These are phyloP conservation scores for Ulvella scutata DNA, from an alignment of 139 green algal genomes.

Conservation along the genomic window DNA sequence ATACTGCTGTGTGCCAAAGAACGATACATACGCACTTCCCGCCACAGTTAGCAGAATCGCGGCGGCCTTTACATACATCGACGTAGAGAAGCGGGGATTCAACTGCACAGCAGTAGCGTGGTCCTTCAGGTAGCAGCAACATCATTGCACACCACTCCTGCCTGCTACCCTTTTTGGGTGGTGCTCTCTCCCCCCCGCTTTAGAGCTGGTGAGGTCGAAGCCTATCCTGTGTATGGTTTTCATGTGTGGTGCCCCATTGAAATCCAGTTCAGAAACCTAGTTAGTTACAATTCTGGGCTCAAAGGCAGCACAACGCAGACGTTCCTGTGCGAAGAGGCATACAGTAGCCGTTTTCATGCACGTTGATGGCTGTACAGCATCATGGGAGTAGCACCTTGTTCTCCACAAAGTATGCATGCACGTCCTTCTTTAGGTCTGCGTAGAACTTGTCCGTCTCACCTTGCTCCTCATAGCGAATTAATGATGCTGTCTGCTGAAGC, in stretches of 20 bases:
- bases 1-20: slow-evolving; percentile 21
- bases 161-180: too few species aligned
- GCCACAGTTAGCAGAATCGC: slow-evolving; percentile 25
- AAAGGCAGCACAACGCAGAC: too few species aligned
- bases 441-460: slow-evolving; percentile 26
- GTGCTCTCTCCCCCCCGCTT: too few species aligned
- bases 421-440: slow-evolving; percentile 22
- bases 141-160: too few species aligned
- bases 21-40: slow-evolving; percentile 24
- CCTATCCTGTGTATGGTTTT: too few species aligned
- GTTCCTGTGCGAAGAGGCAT: too few species aligned
- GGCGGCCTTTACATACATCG: slow-evolving; percentile 41
- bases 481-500: slow-evolving; percentile 7
- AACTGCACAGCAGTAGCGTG: slow-evolving; percentile 20
- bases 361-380: too few species aligned
- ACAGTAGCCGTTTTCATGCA: neutral
- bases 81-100: slow-evolving; percentile 24
- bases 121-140: neutral
- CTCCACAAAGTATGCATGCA: slow-evolving; percentile 32
- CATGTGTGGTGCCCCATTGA: too few species aligned
- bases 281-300: too few species aligned
- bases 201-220: too few species aligned
- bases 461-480: slow-evolving; percentile 16
- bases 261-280: too few species aligned
- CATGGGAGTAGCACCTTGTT: slow-evolving; percentile 26